These are phyloP conservation scores for Phytopythium boreale DNA, from an alignment of 352 stramenopile genomes.

Conservation along the genomic window DNA sequence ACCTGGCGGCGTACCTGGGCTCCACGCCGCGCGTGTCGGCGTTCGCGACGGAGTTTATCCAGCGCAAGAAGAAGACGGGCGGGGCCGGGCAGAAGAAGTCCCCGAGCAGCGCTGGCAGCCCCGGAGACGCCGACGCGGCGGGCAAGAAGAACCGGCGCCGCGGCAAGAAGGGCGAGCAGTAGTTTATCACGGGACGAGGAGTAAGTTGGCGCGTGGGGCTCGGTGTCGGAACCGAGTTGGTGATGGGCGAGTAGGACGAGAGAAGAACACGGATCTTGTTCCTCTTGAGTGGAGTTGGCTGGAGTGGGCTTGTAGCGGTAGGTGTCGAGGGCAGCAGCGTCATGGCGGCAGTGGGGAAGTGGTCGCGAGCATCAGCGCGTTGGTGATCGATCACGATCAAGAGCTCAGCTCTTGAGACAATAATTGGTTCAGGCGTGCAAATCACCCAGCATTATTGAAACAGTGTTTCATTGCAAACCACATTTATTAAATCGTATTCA, in stretches of 20 bases:
- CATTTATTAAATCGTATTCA: no score
- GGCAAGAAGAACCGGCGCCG: constrained; percentile 62
- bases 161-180: constrained; percentile 70
- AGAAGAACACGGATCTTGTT: neutral
- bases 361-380: no score
- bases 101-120: constrained; percentile 9
- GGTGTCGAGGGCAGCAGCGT: no score
- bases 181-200: constrained; percentile 2
- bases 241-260: neutral
- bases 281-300: neutral
- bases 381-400: no score
- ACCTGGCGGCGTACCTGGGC: constrained; percentile 95
- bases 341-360: no score
- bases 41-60: constrained; percentile 98
- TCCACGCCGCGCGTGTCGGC: constrained; percentile 94
- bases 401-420: no score
- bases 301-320: no score
- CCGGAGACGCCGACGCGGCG: constrained; percentile 24
- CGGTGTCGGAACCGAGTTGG: no score
- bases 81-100: constrained; percentile 36
- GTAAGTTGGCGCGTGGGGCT: no score
- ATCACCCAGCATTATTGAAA: no score
- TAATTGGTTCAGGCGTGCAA: no score
- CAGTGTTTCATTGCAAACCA: no score
- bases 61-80: constrained; percentile 81